phyloP scores from a whole-genome alignment of 306 rosid genomes.

The Nissolia schottii region DNA sequence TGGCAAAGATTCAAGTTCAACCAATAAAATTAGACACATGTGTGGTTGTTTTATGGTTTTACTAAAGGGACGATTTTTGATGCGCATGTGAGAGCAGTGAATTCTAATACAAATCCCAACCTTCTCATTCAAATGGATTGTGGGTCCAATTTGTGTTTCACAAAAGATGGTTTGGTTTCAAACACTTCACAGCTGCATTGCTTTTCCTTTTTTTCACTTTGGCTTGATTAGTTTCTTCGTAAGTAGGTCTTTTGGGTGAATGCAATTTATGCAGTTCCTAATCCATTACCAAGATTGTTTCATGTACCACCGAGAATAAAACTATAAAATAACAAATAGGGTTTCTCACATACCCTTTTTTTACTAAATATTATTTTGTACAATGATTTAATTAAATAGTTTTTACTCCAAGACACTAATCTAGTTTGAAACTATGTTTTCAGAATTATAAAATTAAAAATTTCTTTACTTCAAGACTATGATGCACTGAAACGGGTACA shows the following conservation, averaged over 20 bases:
- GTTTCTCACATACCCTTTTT: too few species aligned
- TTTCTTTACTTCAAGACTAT: background rate
- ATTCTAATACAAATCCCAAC: slow-evolving; percentile 19
- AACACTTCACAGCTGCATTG: background rate
- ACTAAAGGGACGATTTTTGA: slow-evolving; percentile 71
- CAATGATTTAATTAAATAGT: too few species aligned
- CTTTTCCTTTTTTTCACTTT: background rate
- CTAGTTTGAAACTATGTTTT: background rate
- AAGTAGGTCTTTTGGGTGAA: too few species aligned
- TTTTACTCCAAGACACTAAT: too few species aligned
- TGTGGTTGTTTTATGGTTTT: slow-evolving; percentile 37
- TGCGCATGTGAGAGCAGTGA: slow-evolving; percentile 48
- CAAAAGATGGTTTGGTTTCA: slow-evolving; percentile 35
- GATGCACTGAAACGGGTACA: too few species aligned
- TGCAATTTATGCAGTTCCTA: too few species aligned
- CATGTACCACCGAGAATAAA: too few species aligned
- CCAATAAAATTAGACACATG: slow-evolving; percentile 28
- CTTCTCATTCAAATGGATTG: slow-evolving; percentile 64
- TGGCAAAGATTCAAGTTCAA: background rate
- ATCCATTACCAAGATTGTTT: background rate
- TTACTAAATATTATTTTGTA: too few species aligned
- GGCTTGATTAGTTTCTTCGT: background rate
- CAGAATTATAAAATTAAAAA: background rate
- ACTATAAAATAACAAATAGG: too few species aligned
- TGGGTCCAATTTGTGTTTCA: slow-evolving; percentile 42